phyloP scores from a whole-genome alignment of 2,329 filamentous ascomycete species.

The Pochonia chlamydosporia region DNA sequence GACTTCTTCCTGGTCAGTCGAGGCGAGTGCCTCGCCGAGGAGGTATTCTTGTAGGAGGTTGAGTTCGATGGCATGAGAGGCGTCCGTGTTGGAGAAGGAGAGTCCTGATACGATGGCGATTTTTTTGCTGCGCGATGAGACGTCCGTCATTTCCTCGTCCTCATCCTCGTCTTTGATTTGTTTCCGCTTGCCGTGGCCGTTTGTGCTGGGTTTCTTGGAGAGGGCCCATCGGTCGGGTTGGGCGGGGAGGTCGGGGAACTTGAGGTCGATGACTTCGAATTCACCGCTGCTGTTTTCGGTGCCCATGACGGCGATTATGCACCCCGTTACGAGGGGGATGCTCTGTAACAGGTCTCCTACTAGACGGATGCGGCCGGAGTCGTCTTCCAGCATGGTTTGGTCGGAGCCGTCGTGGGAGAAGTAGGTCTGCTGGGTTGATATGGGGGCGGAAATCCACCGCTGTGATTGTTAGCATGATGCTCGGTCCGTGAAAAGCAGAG shows the following conservation, averaged over 20 bases:
- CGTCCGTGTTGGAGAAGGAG: slow-evolving; percentile 68
- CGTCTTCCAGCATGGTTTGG: slow-evolving; percentile 87
- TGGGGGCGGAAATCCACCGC: slow-evolving; percentile 85
- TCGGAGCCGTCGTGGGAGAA: slow-evolving; percentile 53
- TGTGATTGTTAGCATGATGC: slow-evolving; percentile 27
- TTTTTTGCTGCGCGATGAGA: slow-evolving; percentile 37
- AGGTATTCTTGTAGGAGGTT: slow-evolving; percentile 81
- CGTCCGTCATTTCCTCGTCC: slow-evolving; percentile 48
- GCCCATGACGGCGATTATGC: slow-evolving; percentile 88
- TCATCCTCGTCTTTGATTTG: slow-evolving; percentile 32
- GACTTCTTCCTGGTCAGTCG: slow-evolving; percentile 51
- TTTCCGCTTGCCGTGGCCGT: slow-evolving; percentile 24
- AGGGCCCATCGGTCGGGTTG: slow-evolving; percentile 78
- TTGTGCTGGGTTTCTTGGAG: slow-evolving; percentile 39
- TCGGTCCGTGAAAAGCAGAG: slow-evolving; percentile 3
- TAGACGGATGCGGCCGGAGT: slow-evolving; percentile 80
- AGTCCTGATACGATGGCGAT: slow-evolving; percentile 87
- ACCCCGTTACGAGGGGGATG: slow-evolving; percentile 80
- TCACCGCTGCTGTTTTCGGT: slow-evolving; percentile 90
- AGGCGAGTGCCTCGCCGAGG: slow-evolving; percentile 69
- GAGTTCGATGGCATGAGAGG: slow-evolving; percentile 66
- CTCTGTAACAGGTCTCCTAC: slow-evolving; percentile 64
- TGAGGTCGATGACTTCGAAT: slow-evolving; percentile 86
- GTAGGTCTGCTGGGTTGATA: slow-evolving; percentile 70
- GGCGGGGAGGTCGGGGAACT: slow-evolving; percentile 77